Conservation (phyloP, 345 rosid species). For the Trapa incisa region DNA sequence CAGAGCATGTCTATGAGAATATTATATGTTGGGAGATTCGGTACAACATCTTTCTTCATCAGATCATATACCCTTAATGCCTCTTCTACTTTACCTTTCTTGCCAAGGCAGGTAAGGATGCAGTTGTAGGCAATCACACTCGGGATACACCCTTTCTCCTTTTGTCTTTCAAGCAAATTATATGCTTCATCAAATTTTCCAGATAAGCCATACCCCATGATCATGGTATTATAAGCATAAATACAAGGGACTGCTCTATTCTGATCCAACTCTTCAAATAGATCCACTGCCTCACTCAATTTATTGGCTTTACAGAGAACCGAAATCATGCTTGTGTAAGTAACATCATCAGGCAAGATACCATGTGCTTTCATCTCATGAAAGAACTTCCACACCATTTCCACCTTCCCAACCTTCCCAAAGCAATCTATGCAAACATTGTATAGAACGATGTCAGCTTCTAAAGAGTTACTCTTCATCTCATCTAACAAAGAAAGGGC, state of each 20-base stretch:
- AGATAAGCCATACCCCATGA: slow-evolving; percentile 84
- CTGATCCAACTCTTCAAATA: slow-evolving; percentile 72
- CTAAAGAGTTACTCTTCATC: slow-evolving; percentile 65
- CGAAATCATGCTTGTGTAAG: slow-evolving; percentile 83
- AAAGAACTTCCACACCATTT: slow-evolving; percentile 97
- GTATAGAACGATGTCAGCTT: slow-evolving; percentile 79
- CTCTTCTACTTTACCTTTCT: slow-evolving; percentile 48
- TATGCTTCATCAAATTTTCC: slow-evolving; percentile 83
- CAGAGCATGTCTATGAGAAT: slow-evolving; percentile 77
- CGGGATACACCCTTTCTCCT: slow-evolving; percentile 80
- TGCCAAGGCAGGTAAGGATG: slow-evolving; percentile 82
- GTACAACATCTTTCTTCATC: slow-evolving; percentile 78
- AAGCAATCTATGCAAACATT: slow-evolving; percentile 94
- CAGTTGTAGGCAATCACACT: slow-evolving; percentile 78
- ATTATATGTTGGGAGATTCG: slow-evolving; percentile 67
- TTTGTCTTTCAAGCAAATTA: slow-evolving; percentile 67
- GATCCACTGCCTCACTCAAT: slow-evolving; percentile 70
- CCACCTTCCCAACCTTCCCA: slow-evolving; percentile 81
- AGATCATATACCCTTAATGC: slow-evolving; percentile 63
- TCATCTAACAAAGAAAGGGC: slow-evolving; percentile 83
- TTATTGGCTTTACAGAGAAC: slow-evolving; percentile 73
- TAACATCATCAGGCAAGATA: slow-evolving; percentile 75
- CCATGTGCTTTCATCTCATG: slow-evolving; percentile 71
- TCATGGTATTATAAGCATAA: slow-evolving; percentile 92
- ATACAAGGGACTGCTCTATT: slow-evolving; percentile 63